These are phyloP conservation scores for Papiliotrema fonsecae DNA, from an alignment of 1,284 basidiomycete genomes.

Conservation along the genomic window DNA sequence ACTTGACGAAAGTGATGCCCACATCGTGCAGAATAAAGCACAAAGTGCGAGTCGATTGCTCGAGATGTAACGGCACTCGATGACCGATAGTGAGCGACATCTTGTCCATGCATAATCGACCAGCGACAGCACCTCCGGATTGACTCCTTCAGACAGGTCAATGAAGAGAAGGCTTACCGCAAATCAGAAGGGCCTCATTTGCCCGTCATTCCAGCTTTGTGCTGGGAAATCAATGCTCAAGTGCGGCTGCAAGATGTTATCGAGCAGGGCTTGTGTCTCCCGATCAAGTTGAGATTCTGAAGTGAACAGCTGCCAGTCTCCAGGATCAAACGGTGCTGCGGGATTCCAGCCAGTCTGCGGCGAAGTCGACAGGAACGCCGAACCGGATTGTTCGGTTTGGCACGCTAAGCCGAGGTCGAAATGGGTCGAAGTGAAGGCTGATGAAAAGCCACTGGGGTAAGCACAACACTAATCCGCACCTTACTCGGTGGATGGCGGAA, in stretches of 20 bases:
- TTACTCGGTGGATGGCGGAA: too few species aligned
- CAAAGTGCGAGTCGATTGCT: too few species aligned
- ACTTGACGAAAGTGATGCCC: too few species aligned
- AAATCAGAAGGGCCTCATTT: neutral
- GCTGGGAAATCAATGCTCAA: constrained; percentile 2
- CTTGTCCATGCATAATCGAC: too few species aligned
- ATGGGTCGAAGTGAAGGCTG: neutral
- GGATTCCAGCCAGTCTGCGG: neutral
- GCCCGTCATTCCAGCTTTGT: neutral
- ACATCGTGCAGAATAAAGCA: too few species aligned
- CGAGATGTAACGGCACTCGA: too few species aligned
- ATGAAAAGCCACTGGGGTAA: neutral
- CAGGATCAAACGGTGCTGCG: neutral
- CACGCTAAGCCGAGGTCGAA: neutral
- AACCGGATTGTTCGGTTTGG: neutral
- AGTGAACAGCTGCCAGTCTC: neutral
- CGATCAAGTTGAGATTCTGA: constrained; percentile 3
- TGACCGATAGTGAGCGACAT: too few species aligned
- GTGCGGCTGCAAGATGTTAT: constrained; percentile 14
- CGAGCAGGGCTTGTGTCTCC: constrained; percentile 15
- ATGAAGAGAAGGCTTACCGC: too few species aligned
- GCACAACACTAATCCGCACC: too few species aligned
- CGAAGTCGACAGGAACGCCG: neutral
- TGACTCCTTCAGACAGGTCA: too few species aligned
- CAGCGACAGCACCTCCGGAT: too few species aligned